Evolutionary conservation across 495 filamentous ascomycete genomes (phyloP).

Genomic region (Cercophora newfieldiana): DNA sequence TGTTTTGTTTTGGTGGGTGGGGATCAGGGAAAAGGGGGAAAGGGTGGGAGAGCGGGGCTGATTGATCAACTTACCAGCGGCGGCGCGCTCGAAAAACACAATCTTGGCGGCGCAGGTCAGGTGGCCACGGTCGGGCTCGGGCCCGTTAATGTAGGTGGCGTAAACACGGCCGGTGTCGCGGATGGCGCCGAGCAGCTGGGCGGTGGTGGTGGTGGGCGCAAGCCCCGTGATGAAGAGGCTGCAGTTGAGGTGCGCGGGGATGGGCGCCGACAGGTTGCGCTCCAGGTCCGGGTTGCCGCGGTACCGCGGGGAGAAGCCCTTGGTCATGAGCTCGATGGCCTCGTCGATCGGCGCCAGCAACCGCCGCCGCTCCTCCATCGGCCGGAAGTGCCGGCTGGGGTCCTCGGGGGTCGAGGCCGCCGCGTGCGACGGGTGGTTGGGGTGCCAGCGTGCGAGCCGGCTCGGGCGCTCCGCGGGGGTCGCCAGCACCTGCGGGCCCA

Average conservation of each 20-base stretch:
- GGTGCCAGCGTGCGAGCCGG: background rate
- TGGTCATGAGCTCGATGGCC: constrained; percentile 18
- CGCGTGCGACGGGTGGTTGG: background rate
- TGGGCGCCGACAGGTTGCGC: background rate
- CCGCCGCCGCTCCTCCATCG: constrained; percentile 19
- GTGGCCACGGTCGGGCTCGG: constrained; percentile 23
- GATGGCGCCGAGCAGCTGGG: constrained; percentile 35
- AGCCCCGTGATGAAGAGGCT: constrained; percentile 23
- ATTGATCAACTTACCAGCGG: constrained; percentile 19
- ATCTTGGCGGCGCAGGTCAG: constrained; percentile 38
- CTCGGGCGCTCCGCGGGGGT: background rate
- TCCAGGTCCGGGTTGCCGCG: background rate
- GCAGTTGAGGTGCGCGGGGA: background rate
- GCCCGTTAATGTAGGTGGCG: constrained; percentile 41
- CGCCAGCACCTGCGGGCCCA: background rate
- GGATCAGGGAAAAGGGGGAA: too few species aligned
- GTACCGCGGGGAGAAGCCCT: constrained; percentile 21
- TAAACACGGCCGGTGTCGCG: constrained; percentile 39
- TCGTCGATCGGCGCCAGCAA: background rate
- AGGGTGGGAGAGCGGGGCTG: too few species aligned
- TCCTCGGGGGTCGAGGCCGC: background rate
- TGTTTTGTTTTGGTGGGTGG: too few species aligned
- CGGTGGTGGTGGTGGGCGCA: constrained; percentile 30
- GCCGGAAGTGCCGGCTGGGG: constrained; percentile 15
- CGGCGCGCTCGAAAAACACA: constrained; percentile 39